Evolutionary conservation across 345 rosid genomes (phyloP).

Genomic region (Pistacia atlantica): DNA sequence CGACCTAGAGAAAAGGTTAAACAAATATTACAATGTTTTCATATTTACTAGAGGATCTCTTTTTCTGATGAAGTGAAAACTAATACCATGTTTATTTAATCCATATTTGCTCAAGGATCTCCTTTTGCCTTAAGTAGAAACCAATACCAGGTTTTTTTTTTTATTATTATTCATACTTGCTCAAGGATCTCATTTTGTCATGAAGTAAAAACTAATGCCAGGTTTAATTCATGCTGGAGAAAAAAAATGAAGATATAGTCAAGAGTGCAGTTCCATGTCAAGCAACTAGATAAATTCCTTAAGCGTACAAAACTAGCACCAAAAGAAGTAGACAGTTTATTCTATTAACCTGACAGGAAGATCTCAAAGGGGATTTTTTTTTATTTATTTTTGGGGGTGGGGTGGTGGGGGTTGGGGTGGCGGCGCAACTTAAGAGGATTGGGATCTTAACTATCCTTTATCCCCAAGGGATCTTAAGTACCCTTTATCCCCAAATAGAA

Average conservation of each 20-base stretch:
- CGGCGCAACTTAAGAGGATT: neutral
- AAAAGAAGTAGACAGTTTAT: neutral
- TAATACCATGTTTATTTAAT: neutral
- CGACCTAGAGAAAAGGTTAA: conserved; percentile 55
- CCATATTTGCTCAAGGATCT: no score
- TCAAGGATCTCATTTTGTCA: neutral
- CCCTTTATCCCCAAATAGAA: neutral
- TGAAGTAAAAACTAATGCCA: neutral
- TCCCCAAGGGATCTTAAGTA: neutral
- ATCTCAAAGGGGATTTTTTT: neutral
- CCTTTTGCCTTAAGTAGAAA: no score
- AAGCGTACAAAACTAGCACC: neutral
- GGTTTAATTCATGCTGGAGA: neutral
- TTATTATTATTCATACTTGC: neutral
- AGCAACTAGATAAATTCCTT: neutral
- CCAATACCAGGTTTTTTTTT: no score
- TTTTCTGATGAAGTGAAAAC: neutral
- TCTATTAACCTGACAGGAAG: neutral
- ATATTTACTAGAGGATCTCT: neutral
- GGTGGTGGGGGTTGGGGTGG: no score
- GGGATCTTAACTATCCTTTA: neutral
- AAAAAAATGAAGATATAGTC: neutral
- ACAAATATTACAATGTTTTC: no score
- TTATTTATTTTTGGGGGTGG: no score
- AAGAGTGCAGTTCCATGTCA: neutral